Evolutionary conservation across 2,329 filamentous ascomycete genomes (phyloP), one percentile per base, ranked within the genome.

Genomic region (Tolypocladium ovalisporum): DNA sequence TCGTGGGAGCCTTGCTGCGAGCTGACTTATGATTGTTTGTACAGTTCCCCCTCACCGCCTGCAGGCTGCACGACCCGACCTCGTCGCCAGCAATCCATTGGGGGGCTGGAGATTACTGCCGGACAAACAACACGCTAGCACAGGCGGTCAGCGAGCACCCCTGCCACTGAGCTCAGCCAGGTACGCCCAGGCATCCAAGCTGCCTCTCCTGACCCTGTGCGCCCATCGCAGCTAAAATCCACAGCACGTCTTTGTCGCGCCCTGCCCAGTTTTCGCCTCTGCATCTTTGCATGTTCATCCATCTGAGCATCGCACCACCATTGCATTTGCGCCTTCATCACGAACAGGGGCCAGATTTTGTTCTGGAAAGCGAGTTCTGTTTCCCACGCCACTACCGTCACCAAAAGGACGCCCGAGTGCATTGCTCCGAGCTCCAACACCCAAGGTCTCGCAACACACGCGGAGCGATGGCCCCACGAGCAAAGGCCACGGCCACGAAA

Each of bases 391-490:
- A 10, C 19, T 29, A n/a, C 15, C 29, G 4, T 22, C 7, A 17
- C 3, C 29, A 34, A 34, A 10, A 3, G 19, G 4, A 34, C 29
- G 47, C 19, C n/a, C 29, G 47, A 29, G 4, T 5, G 29, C 10
- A n/a, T 22, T 22, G 12, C 29, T 52, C 5, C 32, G 27, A 32
- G 44, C 44, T n/a, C 27, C 44, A 40, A 40, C 36, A 2, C 32
- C 51, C 34, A n/a, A 42, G 19, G 19, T 27, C 15, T n/a, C 22
- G 22, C 34, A 4, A 24, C 7, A 34, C 22, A 35, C 24, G 8
- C 34, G 55, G 63, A 66, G 65, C 65, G 61, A 71, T 71, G 69
- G 65, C 70, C 56, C 64, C 70, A 44, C 64, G 64, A 63, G 62
- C 66, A 51, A 68, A 66, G 62, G 58, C 66, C 35, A 32, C 65